phyloP scores from a whole-genome alignment of 257 asterid genomes.

The Craterostigma plantagineum region DNA sequence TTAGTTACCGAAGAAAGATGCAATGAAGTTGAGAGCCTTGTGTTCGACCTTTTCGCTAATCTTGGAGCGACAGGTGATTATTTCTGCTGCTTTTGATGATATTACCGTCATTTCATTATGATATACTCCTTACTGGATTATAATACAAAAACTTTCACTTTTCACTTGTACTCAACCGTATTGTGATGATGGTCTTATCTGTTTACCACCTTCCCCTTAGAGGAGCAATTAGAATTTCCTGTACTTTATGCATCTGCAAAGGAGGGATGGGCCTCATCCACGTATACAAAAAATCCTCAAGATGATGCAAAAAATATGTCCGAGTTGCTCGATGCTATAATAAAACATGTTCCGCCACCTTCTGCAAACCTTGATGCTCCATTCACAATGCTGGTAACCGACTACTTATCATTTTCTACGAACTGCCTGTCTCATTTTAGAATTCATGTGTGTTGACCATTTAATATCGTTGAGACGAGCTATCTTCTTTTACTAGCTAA shows the following conservation, averaged over 20 bases:
- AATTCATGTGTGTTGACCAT: neutral
- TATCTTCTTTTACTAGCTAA: slow-evolving; percentile 9
- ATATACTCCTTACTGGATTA: neutral
- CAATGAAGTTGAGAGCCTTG: slow-evolving; percentile 90
- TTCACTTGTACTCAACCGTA: neutral
- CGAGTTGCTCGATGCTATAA: slow-evolving; percentile 72
- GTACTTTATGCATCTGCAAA: slow-evolving; percentile 98
- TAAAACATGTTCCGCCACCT: slow-evolving; percentile 76
- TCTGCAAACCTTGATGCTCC: slow-evolving; percentile 64
- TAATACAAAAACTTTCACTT: neutral
- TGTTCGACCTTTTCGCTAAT: slow-evolving; percentile 93
- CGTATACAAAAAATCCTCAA: slow-evolving; percentile 67
- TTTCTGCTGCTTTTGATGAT: neutral
- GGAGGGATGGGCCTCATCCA: slow-evolving; percentile 97
- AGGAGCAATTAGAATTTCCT: slow-evolving; percentile 91
- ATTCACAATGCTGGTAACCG: slow-evolving; percentile 91
- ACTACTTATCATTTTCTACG: slow-evolving; percentile 6
- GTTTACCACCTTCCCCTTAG: slow-evolving; percentile 23
- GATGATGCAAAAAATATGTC: slow-evolving; percentile 75
- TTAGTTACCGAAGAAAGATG: slow-evolving; percentile 95
- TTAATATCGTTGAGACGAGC: neutral
- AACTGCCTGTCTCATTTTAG: neutral
- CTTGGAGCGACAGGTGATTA: slow-evolving; percentile 94
- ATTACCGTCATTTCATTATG: neutral
- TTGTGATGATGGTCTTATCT: slow-evolving; percentile 3